Evolutionary conservation across 2,329 filamentous ascomycete species (phyloP), one percentile per base, ranked within the genome.

Genomic region (Nectriaceae sp.): DNA sequence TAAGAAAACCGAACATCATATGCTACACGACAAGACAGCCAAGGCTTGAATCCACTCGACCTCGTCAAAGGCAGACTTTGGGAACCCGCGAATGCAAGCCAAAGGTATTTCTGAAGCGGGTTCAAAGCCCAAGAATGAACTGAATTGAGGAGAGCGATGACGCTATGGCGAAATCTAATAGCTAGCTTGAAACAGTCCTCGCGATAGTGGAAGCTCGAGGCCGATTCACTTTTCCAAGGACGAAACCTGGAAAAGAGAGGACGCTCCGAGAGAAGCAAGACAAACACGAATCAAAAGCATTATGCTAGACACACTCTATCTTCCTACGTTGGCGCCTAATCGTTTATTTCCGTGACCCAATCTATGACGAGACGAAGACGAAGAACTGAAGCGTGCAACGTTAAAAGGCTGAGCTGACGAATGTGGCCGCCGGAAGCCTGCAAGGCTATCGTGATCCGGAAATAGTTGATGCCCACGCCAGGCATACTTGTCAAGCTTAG

Each of bases 111-210:
- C 58, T 53, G 53, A 63, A 61, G 55, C 58, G 60, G 55, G 63
- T 44, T 61, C 56, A 55, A 51, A 57, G 49, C 53, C 53, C 43
- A 49, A 53, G 51, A 54, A 60, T 51, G 53, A 55, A 55, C 60
- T 60, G 56, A 63, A 60, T 62, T 62, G 60, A 62, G 43, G 57
- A 64, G 63, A 65, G 63, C 63, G 61, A 65, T 60, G 59, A 65
- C 57, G 63, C 63, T 65, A 65, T 64, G 59, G 63, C 62, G 63
- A 65, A 65, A 65, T 65, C 62, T 63, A 65, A 65, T 64, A 65
- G 63, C 63, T 63, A 65, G 63, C 63, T 65, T 65, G 63, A 62
- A 64, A 65, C 55, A 63, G 62, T 65, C 62, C 50, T 65, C 58
- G 49, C 58, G 53, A 59, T 62, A 62, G 60, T 63, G 60, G 60